Conservation (phyloP, 441 rosid genomes). For the Erodium chrysanthum region DNA sequence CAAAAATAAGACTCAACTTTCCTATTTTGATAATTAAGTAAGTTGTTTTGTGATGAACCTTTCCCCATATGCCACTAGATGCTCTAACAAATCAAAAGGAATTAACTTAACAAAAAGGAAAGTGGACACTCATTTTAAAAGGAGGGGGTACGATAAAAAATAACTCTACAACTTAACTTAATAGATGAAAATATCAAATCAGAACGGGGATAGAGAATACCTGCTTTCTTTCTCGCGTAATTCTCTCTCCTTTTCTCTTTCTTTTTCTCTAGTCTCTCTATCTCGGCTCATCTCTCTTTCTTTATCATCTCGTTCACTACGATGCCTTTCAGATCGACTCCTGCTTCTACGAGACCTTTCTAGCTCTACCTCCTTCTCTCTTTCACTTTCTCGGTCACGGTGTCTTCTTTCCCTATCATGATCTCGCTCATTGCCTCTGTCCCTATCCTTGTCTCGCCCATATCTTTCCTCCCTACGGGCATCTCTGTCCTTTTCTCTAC, state of each 20-base stretch:
- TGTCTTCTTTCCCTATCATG: conserved; percentile 31
- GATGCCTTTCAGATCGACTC: conserved; percentile 55
- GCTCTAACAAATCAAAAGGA: no score
- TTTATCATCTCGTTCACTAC: conserved; percentile 41
- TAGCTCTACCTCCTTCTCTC: conserved; percentile 40
- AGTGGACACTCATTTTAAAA: no score
- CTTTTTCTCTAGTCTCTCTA: conserved; percentile 35
- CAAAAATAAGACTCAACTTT: not conserved
- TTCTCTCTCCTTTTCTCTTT: conserved; percentile 37
- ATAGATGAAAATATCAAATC: not conserved
- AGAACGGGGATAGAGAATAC: conserved; percentile 27
- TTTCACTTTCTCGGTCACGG: conserved; percentile 27
- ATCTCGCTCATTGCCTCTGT: conserved; percentile 33
- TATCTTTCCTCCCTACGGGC: conserved; percentile 43
- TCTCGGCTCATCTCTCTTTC: conserved; percentile 42
- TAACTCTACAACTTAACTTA: not conserved
- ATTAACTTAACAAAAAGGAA: no score
- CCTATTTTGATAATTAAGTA: no score
- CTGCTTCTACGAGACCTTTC: conserved; percentile 46
- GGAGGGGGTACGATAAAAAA: no score
- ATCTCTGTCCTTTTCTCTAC: conserved; percentile 33
- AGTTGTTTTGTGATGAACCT: no score
- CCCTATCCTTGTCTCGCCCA: conserved; percentile 41
- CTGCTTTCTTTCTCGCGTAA: conserved; percentile 64
- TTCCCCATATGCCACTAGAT: no score